phyloP scores from a whole-genome alignment of 2,329 filamentous ascomycete species.

The Cladophialophora chaetospira region DNA sequence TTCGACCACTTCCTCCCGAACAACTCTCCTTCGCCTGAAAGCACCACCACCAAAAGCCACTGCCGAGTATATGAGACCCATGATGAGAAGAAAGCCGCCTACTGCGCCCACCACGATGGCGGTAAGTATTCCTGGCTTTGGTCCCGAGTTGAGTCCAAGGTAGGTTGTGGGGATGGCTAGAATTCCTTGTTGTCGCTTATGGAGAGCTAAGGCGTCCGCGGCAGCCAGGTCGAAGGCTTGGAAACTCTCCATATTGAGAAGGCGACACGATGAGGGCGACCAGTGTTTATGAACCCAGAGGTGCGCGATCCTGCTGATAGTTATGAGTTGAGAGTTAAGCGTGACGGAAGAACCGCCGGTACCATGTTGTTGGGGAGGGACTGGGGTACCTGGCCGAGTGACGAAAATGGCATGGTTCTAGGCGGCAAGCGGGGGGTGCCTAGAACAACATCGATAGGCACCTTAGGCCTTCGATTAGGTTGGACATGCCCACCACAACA shows the following conservation, averaged over 20 bases:
- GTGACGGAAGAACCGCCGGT: too few relatives aligned
- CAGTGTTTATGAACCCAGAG: background rate
- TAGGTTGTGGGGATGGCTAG: slow-evolving; percentile 64
- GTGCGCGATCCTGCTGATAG: too few relatives aligned
- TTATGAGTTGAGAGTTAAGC: too few relatives aligned
- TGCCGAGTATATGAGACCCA: slow-evolving; percentile 46
- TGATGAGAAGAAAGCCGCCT: slow-evolving; percentile 54
- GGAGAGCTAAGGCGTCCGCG: background rate
- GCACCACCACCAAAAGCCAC: background rate
- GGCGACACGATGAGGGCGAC: background rate
- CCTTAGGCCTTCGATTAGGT: background rate
- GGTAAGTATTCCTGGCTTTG: slow-evolving; percentile 48
- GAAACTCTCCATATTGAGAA: slow-evolving; percentile 11
- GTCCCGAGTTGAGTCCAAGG: slow-evolving; percentile 53
- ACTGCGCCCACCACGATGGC: slow-evolving; percentile 51
- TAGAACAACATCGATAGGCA: background rate
- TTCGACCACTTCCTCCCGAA: slow-evolving; percentile 2
- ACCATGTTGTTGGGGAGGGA: too few relatives aligned
- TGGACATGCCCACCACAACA: background rate
- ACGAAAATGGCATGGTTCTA: background rate
- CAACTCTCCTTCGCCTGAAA: background rate
- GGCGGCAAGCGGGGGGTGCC: background rate
- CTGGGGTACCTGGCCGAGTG: too few relatives aligned
- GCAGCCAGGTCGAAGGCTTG: slow-evolving; percentile 3
- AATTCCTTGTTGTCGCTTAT: slow-evolving; percentile 31